These are phyloP conservation scores for Megacollybia marginata DNA, from an alignment of 768 basidiomycete genomes.

Conservation along the genomic window DNA sequence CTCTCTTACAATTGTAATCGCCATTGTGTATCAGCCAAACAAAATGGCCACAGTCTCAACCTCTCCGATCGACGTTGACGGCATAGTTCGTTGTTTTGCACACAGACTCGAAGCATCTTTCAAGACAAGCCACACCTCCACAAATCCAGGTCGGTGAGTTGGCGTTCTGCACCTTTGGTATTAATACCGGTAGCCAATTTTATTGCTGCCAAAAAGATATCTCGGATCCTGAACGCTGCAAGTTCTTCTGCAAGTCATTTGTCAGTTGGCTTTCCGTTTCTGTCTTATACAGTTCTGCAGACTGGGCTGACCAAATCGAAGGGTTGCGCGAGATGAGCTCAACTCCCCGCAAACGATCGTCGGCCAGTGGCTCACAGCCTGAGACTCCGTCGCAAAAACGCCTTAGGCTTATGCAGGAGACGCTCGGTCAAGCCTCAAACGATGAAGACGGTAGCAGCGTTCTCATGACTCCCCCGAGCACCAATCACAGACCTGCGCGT, in stretches of 20 bases:
- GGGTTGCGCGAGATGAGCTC: background rate
- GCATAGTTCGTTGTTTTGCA: conserved; percentile 25
- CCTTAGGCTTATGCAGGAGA: background rate
- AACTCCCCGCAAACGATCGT: background rate
- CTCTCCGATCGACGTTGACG: conserved; percentile 18
- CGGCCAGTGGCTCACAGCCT: background rate
- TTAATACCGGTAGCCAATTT: conserved; percentile 12
- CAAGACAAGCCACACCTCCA: conserved; percentile 19
- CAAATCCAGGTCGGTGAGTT: conserved; percentile 30
- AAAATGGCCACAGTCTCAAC: background rate
- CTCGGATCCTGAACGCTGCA: conserved; percentile 18
- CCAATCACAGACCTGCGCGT: background rate
- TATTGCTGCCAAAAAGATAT: conserved; percentile 26
- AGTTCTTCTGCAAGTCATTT: conserved; percentile 28
- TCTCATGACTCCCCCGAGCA: background rate
- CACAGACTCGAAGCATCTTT: conserved; percentile 18
- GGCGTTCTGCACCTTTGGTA: background rate
- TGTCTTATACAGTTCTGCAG: conserved; percentile 2
- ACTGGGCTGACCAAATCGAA: conserved; percentile 3
- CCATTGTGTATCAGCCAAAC: background rate
- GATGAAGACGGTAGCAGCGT: background rate
- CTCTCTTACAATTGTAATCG: conserved; percentile 1
- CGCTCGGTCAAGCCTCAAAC: background rate
- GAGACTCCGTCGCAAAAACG: background rate
- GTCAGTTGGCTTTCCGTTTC: background rate